Conservation (phyloP, 2,329 filamentous ascomycete genomes). For the Fusarium transvaalense region DNA sequence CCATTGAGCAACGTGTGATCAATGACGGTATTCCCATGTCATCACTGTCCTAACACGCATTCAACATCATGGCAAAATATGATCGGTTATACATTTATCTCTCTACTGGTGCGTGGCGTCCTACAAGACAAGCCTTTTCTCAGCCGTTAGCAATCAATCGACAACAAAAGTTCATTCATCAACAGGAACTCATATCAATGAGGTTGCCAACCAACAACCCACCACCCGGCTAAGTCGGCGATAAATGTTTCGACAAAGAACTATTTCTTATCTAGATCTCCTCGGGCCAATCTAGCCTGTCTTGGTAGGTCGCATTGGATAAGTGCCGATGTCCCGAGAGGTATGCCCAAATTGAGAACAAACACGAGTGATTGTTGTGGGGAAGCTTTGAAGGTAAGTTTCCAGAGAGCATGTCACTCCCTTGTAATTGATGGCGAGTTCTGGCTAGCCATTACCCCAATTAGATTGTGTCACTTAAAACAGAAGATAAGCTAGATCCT, state of each 20-base stretch:
- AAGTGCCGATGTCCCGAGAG: conserved; percentile 9
- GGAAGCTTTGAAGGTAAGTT: neutral
- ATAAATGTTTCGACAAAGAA: neutral
- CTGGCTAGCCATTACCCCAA: neutral
- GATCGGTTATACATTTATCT: neutral
- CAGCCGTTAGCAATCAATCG: neutral
- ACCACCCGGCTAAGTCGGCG: conserved; percentile 25
- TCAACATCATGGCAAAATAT: neutral
- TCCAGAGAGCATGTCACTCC: conserved; percentile 18
- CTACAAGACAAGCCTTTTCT: neutral
- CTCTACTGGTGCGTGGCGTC: neutral
- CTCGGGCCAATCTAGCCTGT: conserved; percentile 4
- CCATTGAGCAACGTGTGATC: neutral
- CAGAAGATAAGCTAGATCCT: neutral
- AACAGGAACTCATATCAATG: neutral
- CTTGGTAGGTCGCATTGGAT: conserved; percentile 11
- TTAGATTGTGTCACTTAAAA: neutral
- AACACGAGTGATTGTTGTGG: conserved; percentile 6
- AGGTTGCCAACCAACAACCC: neutral
- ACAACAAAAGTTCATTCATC: neutral
- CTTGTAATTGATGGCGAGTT: conserved; percentile 4
- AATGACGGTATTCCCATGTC: neutral
- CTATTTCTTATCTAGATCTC: conserved; percentile 6
- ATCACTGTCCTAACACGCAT: neutral
- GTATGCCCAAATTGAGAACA: neutral